These are phyloP conservation scores for Mortierella sp. DNA, from an alignment of 371 early-diverging fungal species.

Conservation along the genomic window DNA sequence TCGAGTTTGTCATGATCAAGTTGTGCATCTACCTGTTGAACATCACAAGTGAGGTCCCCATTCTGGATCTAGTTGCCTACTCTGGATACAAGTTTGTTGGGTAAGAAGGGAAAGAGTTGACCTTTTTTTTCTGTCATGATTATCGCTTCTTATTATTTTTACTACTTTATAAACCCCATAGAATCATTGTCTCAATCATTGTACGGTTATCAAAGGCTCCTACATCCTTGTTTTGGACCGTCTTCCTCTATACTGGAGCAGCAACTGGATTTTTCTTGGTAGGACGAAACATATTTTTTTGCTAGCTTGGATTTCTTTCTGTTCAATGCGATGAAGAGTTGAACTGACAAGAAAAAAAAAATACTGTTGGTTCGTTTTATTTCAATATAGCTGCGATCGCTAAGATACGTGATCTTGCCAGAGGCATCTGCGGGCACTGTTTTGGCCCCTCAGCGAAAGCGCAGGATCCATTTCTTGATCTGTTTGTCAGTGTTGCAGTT, in stretches of 20 bases:
- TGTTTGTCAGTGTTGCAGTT: constrained; percentile 86
- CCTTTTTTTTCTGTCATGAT: constrained; percentile 8
- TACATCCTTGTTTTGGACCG: constrained; percentile 67
- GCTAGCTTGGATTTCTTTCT: neutral
- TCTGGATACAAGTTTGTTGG: constrained; percentile 98
- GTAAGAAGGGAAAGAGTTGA: constrained; percentile 55
- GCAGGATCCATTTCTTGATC: constrained; percentile 91
- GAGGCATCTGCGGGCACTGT: constrained; percentile 84
- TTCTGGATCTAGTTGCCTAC: constrained; percentile 90
- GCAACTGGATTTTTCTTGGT: constrained; percentile 90
- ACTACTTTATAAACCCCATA: constrained; percentile 26
- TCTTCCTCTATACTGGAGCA: constrained; percentile 81
- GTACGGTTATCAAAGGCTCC: constrained; percentile 61
- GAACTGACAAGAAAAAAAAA: neutral
- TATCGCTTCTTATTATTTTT: constrained; percentile 2
- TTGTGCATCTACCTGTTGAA: constrained; percentile 91
- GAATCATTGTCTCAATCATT: constrained; percentile 70
- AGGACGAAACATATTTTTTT: constrained; percentile 11
- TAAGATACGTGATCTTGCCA: constrained; percentile 91
- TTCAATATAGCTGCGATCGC: constrained; percentile 83
- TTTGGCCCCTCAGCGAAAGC: constrained; percentile 77
- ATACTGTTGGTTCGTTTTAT: constrained; percentile 7
- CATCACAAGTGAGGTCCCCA: constrained; percentile 85
- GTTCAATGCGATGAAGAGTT: neutral
- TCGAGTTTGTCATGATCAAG: constrained; percentile 87